Evolutionary conservation across 140 eudicot genomes (phyloP).

Genomic region (Senecio squalidus): DNA sequence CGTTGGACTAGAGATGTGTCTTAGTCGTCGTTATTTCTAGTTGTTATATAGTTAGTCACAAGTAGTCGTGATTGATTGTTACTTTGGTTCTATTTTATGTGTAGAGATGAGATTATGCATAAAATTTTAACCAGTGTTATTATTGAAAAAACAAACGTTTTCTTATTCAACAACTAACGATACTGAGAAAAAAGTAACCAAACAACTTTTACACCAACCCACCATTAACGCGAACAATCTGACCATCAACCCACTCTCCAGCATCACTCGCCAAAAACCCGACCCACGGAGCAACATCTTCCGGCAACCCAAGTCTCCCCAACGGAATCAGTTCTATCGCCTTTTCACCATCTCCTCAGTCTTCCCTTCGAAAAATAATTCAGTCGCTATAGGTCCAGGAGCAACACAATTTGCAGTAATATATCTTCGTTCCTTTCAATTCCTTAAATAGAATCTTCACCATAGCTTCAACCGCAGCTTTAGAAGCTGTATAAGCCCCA

Average conservation of each 20-base stretch:
- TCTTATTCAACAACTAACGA: too few species aligned
- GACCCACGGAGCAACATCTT: slow-evolving; percentile 35
- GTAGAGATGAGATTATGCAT: too few species aligned
- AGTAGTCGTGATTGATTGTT: too few species aligned
- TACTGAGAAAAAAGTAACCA: too few species aligned
- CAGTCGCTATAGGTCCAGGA: slow-evolving; percentile 49
- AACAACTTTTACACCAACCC: too few species aligned
- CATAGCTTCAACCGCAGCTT: slow-evolving; percentile 54
- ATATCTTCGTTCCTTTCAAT: slow-evolving; percentile 37
- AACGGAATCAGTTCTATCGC: slow-evolving; percentile 14
- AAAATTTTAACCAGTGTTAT: too few species aligned
- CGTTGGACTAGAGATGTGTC: too few species aligned
- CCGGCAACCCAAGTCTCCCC: slow-evolving; percentile 30
- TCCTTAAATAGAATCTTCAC: slow-evolving; percentile 38
- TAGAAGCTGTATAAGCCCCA: slow-evolving; percentile 41
- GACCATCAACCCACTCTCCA: slow-evolving; percentile 55
- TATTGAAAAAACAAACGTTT: too few species aligned
- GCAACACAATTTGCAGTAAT: slow-evolving; percentile 42
- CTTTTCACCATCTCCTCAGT: slow-evolving; percentile 33
- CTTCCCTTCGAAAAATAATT: slow-evolving; percentile 26
- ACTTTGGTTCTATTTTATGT: too few species aligned
- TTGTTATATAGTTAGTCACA: too few species aligned
- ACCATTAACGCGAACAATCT: slow-evolving; percentile 37
- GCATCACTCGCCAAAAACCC: slow-evolving; percentile 41
- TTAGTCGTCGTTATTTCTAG: too few species aligned